A percentile compares a stretch with the other conserved stretches of the same genome.
Evolutionary conservation across 352 stramenopile genomes (phyloP).

Genomic region (Phytophthora litchii): DNA sequence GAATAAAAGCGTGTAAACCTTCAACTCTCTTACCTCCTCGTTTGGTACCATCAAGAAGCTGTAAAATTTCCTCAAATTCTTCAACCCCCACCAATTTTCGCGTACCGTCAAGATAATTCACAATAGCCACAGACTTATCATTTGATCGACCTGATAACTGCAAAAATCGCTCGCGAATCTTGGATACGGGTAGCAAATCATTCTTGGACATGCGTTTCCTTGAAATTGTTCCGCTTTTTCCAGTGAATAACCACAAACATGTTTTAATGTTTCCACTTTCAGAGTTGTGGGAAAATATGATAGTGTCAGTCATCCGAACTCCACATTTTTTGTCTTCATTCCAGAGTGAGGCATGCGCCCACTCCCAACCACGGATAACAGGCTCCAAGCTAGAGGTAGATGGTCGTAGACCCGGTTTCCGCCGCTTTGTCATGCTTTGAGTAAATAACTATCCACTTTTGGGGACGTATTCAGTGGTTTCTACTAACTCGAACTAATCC

Average conservation of each 20-base stretch:
- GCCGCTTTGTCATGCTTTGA: slow-evolving; percentile 32
- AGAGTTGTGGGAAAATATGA: slow-evolving; percentile 33
- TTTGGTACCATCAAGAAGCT: slow-evolving; percentile 12
- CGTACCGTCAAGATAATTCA: slow-evolving; percentile 28
- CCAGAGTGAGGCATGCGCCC: slow-evolving; percentile 40
- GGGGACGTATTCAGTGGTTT: slow-evolving; percentile 20
- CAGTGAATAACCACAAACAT: slow-evolving; percentile 55
- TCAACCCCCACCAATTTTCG: slow-evolving; percentile 25
- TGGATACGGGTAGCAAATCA: slow-evolving; percentile 26
- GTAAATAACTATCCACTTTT: slow-evolving; percentile 29
- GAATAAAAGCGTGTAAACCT: slow-evolving; percentile 32
- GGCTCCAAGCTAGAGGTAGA: neutral
- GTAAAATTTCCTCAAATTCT: slow-evolving; percentile 33
- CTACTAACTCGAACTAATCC: neutral
- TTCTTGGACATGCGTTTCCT: slow-evolving; percentile 45
- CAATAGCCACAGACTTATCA: slow-evolving; percentile 19
- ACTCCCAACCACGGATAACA: slow-evolving; percentile 40
- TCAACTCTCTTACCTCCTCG: slow-evolving; percentile 18
- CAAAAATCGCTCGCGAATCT: slow-evolving; percentile 55
- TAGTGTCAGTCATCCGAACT: slow-evolving; percentile 49
- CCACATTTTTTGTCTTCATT: slow-evolving; percentile 31
- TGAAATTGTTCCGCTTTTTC: slow-evolving; percentile 49
- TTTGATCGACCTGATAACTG: slow-evolving; percentile 34
- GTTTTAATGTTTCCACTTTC: slow-evolving; percentile 10
- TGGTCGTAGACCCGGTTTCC: slow-evolving; percentile 14